These are phyloP conservation scores for Sergeia podlipaevii DNA, from an alignment of 208 protist species.

Conservation along the genomic window DNA sequence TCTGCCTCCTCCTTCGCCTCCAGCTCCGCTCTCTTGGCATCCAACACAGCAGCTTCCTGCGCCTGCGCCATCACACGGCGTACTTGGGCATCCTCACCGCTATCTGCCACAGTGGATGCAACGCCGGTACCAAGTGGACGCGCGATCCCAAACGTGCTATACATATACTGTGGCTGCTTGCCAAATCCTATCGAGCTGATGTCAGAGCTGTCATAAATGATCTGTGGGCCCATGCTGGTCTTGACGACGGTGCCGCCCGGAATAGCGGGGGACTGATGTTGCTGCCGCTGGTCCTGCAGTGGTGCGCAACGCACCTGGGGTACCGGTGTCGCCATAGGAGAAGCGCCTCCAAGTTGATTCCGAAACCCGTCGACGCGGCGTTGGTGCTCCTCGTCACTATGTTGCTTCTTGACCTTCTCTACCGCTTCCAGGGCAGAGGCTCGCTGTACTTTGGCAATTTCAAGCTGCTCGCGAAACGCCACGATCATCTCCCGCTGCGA, in stretches of 20 bases:
- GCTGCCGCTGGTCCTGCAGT: neutral
- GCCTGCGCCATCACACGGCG: slow-evolving; percentile 30
- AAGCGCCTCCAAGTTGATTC: slow-evolving; percentile 11
- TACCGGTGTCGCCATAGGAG: neutral
- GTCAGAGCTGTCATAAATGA: slow-evolving; percentile 69
- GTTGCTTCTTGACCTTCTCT: slow-evolving; percentile 25
- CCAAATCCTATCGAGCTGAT: slow-evolving; percentile 74
- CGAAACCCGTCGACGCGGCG: slow-evolving; percentile 22
- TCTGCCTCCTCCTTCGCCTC: slow-evolving; percentile 44
- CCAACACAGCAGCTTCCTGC: slow-evolving; percentile 43
- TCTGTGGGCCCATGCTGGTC: slow-evolving; percentile 36
- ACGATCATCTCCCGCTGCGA: slow-evolving; percentile 58
- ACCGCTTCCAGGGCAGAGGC: slow-evolving; percentile 42
- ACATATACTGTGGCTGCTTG: slow-evolving; percentile 3
- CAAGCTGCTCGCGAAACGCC: slow-evolving; percentile 29
- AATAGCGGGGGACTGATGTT: neutral
- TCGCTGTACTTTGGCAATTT: slow-evolving; percentile 26
- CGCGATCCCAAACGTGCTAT: neutral
- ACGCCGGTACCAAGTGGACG: neutral
- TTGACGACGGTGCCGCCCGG: slow-evolving; percentile 42
- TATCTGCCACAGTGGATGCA: slow-evolving; percentile 4
- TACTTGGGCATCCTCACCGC: slow-evolving; percentile 43
- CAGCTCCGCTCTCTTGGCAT: slow-evolving; percentile 38
- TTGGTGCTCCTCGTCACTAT: slow-evolving; percentile 38
- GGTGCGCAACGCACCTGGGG: neutral